Base-by-base conservation (phyloP, 306 rosid genomes). In the Elaeagnus macrophylla region DNA sequence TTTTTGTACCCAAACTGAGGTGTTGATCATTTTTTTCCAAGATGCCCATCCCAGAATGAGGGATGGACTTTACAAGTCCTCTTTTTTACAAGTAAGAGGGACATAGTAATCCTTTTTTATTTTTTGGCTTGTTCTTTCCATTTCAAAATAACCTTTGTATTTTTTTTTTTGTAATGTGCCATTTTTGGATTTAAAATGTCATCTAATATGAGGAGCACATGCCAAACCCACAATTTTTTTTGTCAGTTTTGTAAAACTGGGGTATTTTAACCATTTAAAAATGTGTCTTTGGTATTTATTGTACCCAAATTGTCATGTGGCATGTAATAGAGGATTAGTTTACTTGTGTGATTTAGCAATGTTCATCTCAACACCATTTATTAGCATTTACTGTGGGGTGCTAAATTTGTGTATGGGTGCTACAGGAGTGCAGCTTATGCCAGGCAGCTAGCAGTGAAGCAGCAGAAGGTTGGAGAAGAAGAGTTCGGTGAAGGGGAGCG, bases 341-440 rank as follows among this genome's bases (percentile, higher is more conserved):
- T 15, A 1, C 48, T 41, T 16, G 6, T 19, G 35, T 12, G 37
- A 19, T 51, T 54, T 1, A 25, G 32, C 32, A 2, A 25, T 25
- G 32, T 2, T 25, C 32, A 25, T 25, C 32, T 25, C 32, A 5
- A 25, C 32, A 25, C 32, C 32, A 37, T 39, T 17, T 14, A 53
- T 60, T 7, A 25, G 7, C n/a, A 12, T 19, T 40, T 16, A 25
- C 25, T 46, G 48, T 37, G 61, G 14, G 50, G 46, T 46, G 13
- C 73, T 69, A 55, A 58, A 54, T 35, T 69, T 18, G 13, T n/a
- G 43, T 55, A 37, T 50, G 42, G 62, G 45, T 60, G 39, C 65
- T 77, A 77, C 82, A 88, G 97, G 84, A 82, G 78, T 61, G 95
- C 84, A 2, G 66, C 76, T 16, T 80, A 80, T 80, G 75, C 67